phyloP scores from a whole-genome alignment of 2,329 filamentous ascomycete genomes.

The Aaosphaeria arxii region DNA sequence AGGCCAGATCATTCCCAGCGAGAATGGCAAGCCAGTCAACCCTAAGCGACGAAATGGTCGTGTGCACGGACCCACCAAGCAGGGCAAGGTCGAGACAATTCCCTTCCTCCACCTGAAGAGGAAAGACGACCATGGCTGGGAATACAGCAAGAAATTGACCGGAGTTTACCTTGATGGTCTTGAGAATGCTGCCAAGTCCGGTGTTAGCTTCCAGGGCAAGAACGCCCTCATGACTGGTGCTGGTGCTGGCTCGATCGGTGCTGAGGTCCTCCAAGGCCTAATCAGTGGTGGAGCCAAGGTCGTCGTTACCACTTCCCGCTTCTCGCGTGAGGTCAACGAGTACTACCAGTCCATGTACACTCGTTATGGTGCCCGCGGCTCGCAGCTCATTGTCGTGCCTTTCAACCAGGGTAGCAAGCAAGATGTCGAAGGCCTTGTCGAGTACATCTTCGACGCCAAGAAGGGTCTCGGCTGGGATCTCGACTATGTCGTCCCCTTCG shows the following conservation, averaged over 20 bases:
- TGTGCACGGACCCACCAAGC: constrained; percentile 59
- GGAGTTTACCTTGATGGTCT: constrained; percentile 88
- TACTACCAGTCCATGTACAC: constrained; percentile 99
- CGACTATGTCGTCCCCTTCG: constrained; percentile 93
- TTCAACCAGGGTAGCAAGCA: constrained; percentile 99
- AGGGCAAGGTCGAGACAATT: constrained; percentile 92
- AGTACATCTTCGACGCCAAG: constrained; percentile 97
- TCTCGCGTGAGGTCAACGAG: constrained; percentile 95
- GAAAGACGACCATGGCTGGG: constrained; percentile 91
- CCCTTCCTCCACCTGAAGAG: constrained; percentile 97
- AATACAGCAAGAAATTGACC: constrained; percentile 99
- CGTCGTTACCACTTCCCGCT: constrained; percentile 92
- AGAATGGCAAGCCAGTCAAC: constrained; percentile 65
- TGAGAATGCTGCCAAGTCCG: constrained; percentile 80
- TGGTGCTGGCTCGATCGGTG: constrained; percentile 95
- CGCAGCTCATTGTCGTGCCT: constrained; percentile 94
- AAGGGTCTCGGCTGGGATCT: constrained; percentile 97
- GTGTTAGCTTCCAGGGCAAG: constrained; percentile 91
- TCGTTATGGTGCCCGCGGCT: constrained; percentile 87
- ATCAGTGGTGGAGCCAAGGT: constrained; percentile 97
- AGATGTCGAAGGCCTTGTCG: constrained; percentile 87
- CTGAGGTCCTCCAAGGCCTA: constrained; percentile 91
- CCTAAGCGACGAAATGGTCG: constrained; percentile 53
- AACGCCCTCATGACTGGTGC: constrained; percentile 98
- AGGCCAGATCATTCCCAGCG: constrained; percentile 89